Conservation (phyloP, 257 asterid genomes). For the Ophiorrhiza pumila region DNA sequence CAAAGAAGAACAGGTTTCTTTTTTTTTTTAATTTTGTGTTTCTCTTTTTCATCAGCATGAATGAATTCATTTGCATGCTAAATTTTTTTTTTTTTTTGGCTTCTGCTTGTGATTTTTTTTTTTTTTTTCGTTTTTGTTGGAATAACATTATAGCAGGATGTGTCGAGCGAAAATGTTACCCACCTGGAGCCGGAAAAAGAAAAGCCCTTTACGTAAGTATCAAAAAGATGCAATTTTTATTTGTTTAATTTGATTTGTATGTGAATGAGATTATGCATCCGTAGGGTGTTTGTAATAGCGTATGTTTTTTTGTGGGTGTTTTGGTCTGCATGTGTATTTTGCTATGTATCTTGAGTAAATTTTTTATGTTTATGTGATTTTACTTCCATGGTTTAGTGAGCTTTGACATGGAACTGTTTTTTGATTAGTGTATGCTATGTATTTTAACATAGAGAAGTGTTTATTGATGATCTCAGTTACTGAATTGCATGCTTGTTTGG, state of each 20-base stretch:
- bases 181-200: constrained; percentile 9
- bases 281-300: not conserved
- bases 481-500: not conserved
- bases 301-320: not conserved
- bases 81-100: not conserved
- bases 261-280: not conserved
- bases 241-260: not conserved
- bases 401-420: not conserved
- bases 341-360: not conserved
- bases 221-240: not conserved
- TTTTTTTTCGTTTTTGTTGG: not conserved
- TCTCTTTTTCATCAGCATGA: not conserved
- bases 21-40: not conserved
- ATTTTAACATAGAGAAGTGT: not conserved
- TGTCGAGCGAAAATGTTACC: constrained; percentile 11
- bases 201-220: constrained; percentile 9
- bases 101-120: not conserved
- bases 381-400: not conserved
- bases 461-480: not conserved
- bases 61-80: not conserved
- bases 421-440: not conserved
- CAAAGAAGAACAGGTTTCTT: constrained; percentile 26
- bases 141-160: constrained; percentile 12
- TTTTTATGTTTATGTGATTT: not conserved
- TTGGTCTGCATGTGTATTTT: constrained; percentile 2